Base-by-base conservation (phyloP, 495 filamentous ascomycete genomes). In the Xanthoparmelia taractica region DNA sequence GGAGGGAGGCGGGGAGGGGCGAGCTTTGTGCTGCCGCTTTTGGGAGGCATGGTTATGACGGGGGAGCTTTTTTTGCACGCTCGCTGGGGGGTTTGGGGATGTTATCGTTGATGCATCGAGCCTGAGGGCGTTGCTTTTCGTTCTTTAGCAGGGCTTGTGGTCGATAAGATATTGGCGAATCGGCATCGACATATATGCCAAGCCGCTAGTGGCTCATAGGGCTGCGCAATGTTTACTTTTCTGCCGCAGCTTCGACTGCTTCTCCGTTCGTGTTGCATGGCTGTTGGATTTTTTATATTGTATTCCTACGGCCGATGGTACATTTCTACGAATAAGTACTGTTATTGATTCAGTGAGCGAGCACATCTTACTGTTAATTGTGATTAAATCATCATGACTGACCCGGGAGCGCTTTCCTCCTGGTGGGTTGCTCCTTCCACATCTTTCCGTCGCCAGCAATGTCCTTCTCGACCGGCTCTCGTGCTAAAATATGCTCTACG, bases 1-100 rank as follows among this genome's bases (percentile, higher is more conserved):
- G 94, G 93, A 68, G 95, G 92, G 37, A 98, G 84, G 60, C 90
- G 91, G 64, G 92, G 88, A 25, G 87, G 85, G 67, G 77, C 78
- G 64, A 82, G 74, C 58, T 75, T 75, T 66, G 79, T 80, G 37
- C 74, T 71, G 43, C 71, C 68, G 63, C 71, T 72, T 68, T 83
- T 84, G 54, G 78, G 72, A 61, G 82, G 78, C 82, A 84, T 84
- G 34, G 25, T 60, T 31, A 15, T n/a, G 11, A 12, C 10, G n/a
- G n/a, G n/a, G n/a, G n/a, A n/a, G n/a, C n/a, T n/a, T n/a, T n/a
- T n/a, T n/a, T n/a, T n/a, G n/a, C n/a, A n/a, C n/a, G n/a, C 3
- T 25, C 36, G 17, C 27, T 29, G 8, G 38, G 31, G 18, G 23
- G 23, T 13, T 47, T 2, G 11, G 20, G 8, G 47, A 17, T 68